Evolutionary conservation across 148 eudicot species (phyloP).

Genomic region (Rhododendron ferrugineum): DNA sequence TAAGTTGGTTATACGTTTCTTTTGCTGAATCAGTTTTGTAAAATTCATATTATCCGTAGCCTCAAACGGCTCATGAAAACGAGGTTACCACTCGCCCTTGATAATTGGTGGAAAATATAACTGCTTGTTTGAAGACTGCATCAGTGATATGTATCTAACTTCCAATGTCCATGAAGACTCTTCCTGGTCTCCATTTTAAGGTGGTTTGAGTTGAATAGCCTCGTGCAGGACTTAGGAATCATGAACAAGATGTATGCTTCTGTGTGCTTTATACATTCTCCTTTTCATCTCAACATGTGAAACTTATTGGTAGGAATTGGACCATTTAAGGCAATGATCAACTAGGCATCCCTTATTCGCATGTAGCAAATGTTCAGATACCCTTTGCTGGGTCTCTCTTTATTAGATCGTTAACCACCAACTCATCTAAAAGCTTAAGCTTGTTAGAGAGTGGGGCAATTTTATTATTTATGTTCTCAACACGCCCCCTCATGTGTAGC

Average conservation of each 20-base stretch:
- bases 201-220: not conserved
- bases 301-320: not conserved
- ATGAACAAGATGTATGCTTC: not conserved
- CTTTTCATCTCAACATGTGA: not conserved
- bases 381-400: not conserved
- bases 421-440: too few species aligned
- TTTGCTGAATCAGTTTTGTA: not conserved
- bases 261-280: not conserved
- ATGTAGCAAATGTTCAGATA: not conserved
- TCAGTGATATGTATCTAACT: not conserved
- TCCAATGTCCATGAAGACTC: not conserved
- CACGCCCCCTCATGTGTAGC: too few species aligned
- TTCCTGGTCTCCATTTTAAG: not conserved
- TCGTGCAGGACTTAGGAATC: not conserved
- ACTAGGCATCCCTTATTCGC: not conserved
- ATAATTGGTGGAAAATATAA: not conserved
- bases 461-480: too few species aligned
- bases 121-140: not conserved
- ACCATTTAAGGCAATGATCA: not conserved
- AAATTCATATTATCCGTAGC: not conserved
- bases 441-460: too few species aligned
- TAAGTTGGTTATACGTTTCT: not conserved
- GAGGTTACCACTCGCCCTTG: not conserved
- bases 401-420: too few species aligned
- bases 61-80: constrained; percentile 15